Evolutionary conservation across 2,329 filamentous ascomycete species (phyloP).

Genomic region (Phialemoniopsis sp.): DNA sequence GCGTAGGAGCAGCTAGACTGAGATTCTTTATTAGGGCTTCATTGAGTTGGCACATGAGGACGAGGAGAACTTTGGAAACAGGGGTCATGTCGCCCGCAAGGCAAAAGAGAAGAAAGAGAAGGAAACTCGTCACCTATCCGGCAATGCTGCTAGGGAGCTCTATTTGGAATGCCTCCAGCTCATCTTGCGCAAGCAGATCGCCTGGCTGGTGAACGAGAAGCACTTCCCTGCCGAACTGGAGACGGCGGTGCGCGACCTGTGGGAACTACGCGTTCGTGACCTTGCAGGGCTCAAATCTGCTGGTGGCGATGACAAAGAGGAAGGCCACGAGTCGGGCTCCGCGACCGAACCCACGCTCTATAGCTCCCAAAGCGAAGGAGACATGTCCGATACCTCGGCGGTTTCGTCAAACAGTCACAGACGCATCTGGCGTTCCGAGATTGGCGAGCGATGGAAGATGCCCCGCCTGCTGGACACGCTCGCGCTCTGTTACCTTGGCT

Average conservation of each 20-base stretch:
- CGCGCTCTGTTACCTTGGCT: conserved; percentile 75
- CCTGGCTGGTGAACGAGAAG: conserved; percentile 65
- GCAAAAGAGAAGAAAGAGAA: conserved; percentile 54
- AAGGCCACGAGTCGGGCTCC: conserved; percentile 2
- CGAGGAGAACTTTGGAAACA: conserved; percentile 63
- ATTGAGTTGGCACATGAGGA: conserved; percentile 57
- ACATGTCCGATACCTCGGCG: conserved; percentile 15
- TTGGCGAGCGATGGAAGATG: conserved; percentile 44
- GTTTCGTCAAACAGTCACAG: conserved; percentile 22
- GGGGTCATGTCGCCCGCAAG: conserved; percentile 50
- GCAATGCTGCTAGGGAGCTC: conserved; percentile 67
- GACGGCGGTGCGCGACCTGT: conserved; percentile 76
- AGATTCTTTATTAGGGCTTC: conserved; percentile 35
- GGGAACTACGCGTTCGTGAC: conserved; percentile 63
- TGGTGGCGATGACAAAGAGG: not conserved
- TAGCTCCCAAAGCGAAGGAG: conserved; percentile 51
- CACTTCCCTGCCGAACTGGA: conserved; percentile 71
- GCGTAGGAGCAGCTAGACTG: not conserved
- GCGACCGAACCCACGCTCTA: conserved; percentile 40
- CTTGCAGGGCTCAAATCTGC: conserved; percentile 50
- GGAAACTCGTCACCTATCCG: conserved; percentile 52
- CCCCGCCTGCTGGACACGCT: conserved; percentile 74
- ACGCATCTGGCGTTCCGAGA: conserved; percentile 39
- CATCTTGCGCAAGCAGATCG: conserved; percentile 75
- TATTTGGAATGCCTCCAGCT: conserved; percentile 84